A percentile compares a stretch with the other conserved stretches of the same genome.
phyloP scores from a whole-genome alignment of 2,329 filamentous ascomycete genomes.

The Ceratocystis eucalypticola region DNA sequence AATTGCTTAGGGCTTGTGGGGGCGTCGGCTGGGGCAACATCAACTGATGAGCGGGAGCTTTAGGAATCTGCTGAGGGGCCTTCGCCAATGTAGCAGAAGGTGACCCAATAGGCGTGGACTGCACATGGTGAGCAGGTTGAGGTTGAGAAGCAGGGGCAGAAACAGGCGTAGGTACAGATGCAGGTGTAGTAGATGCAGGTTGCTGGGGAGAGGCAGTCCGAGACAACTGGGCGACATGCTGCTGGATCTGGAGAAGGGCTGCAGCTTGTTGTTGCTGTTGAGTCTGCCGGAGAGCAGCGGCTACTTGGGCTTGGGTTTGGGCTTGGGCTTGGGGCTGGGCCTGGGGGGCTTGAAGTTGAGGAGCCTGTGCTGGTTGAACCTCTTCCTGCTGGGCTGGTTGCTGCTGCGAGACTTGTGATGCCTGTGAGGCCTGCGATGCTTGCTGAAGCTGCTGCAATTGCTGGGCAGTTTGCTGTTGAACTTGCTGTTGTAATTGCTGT shows the following conservation, averaged over 20 bases:
- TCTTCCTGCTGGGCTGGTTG: background rate
- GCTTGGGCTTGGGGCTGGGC: background rate
- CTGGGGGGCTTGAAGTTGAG: no score
- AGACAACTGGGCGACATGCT: conserved; percentile 17
- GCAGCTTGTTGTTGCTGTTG: conserved; percentile 17
- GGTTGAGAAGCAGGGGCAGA: background rate
- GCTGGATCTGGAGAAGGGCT: conserved; percentile 13
- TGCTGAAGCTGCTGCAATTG: conserved; percentile 16
- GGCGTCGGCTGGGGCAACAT: conserved; percentile 13
- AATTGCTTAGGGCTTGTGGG: background rate
- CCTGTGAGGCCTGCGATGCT: conserved; percentile 2
- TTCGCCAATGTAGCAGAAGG: background rate
- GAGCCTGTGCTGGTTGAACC: background rate
- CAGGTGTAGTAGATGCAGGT: background rate
- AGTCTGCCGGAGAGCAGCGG: background rate
- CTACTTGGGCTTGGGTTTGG: background rate
- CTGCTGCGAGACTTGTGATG: background rate
- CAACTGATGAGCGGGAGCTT: conserved; percentile 6
- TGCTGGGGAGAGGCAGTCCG: conserved; percentile 3
- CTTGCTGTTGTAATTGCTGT: conserved; percentile 18
- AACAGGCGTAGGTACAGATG: background rate
- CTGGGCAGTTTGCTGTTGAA: conserved; percentile 14
- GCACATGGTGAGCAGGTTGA: background rate
- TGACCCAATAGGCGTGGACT: background rate
- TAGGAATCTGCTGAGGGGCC: conserved; percentile 1